These are phyloP conservation scores for Monosporascus cannonballus DNA, from an alignment of 2,329 filamentous ascomycete species.

Conservation along the genomic window DNA sequence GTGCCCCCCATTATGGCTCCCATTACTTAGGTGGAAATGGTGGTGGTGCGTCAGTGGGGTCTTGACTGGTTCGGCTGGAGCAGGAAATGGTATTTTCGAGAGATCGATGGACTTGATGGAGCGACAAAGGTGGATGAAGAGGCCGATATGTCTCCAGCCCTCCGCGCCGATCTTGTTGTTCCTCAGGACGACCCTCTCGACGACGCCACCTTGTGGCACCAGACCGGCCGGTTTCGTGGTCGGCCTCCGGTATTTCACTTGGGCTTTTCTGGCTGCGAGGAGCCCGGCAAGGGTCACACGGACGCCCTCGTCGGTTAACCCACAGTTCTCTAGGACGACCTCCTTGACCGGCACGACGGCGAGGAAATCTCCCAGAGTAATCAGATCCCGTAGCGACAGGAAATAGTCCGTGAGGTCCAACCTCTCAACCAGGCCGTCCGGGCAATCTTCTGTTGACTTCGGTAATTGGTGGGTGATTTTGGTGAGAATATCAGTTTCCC, in stretches of 20 bases:
- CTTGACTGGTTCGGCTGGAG: constrained; percentile 15
- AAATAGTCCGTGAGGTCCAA: constrained; percentile 81
- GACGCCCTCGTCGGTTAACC: constrained; percentile 79
- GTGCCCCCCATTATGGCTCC: constrained; percentile 20
- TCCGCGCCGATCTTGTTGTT: constrained; percentile 85
- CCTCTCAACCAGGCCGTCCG: constrained; percentile 70
- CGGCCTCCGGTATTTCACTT: constrained; percentile 45
- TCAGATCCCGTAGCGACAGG: constrained; percentile 74
- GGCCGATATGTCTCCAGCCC: constrained; percentile 84
- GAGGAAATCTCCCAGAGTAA: constrained; percentile 88
- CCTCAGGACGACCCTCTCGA: constrained; percentile 83
- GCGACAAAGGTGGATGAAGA: constrained; percentile 86
- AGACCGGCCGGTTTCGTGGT: constrained; percentile 29
- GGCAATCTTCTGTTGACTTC: constrained; percentile 58
- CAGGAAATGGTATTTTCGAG: constrained; percentile 75
- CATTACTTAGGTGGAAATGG: constrained; percentile 5
- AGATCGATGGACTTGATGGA: constrained; percentile 82
- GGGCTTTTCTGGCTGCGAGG: constrained; percentile 67
- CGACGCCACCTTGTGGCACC: constrained; percentile 58
- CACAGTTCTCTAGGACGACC: constrained; percentile 79
- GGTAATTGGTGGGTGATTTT: constrained; percentile 85
- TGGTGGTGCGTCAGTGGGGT: constrained; percentile 16
- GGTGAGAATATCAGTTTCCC: constrained; percentile 88
- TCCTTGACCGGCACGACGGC: constrained; percentile 89
- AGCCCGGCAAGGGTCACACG: constrained; percentile 82